Percentiles rank a stretch among this genome's conserved stretches.
Evolutionary conservation across 2,329 filamentous ascomycete species (phyloP).

Genomic region (Stagonosporopsis vannaccii): DNA sequence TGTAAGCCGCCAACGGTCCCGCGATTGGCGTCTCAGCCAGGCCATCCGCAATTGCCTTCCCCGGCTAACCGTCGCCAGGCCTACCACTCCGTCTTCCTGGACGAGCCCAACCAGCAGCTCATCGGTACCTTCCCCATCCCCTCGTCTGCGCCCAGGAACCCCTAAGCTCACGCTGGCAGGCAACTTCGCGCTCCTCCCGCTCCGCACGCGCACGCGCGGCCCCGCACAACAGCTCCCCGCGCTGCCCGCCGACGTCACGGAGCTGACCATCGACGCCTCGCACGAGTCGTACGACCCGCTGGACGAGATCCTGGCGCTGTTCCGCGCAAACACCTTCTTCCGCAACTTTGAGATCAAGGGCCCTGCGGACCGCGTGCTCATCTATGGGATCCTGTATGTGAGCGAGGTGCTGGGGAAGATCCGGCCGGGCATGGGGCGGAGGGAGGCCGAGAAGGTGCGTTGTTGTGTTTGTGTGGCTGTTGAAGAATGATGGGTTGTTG

Average conservation of each 20-base stretch:
- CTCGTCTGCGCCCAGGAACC: background rate
- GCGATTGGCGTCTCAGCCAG: background rate
- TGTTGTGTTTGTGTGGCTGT: background rate
- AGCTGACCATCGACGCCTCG: constrained; percentile 73
- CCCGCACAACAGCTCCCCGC: constrained; percentile 84
- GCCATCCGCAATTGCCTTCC: background rate
- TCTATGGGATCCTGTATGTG: constrained; percentile 96
- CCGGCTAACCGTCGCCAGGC: constrained; percentile 64
- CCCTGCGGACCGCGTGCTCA: constrained; percentile 88
- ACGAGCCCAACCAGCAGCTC: constrained; percentile 74
- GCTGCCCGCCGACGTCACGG: constrained; percentile 62
- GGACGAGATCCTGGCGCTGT: constrained; percentile 90
- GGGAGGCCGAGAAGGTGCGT: constrained; percentile 71
- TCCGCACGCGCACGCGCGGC: constrained; percentile 94
- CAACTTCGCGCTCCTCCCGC: constrained; percentile 93
- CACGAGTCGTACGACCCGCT: constrained; percentile 94
- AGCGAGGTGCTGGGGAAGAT: constrained; percentile 91
- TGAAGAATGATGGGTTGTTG: no score
- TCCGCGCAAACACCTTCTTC: constrained; percentile 98
- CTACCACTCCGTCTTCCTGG: constrained; percentile 96
- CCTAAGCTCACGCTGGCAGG: constrained; percentile 56
- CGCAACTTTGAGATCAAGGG: constrained; percentile 99
- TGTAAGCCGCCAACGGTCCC: constrained; percentile 41
- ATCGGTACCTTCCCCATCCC: constrained; percentile 59
- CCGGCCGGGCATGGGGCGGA: constrained; percentile 71